Percentiles rank a stretch among this genome's conserved stretches.
phyloP scores from a whole-genome alignment of 352 stramenopile genomes.

The Phytophthora pisi region DNA sequence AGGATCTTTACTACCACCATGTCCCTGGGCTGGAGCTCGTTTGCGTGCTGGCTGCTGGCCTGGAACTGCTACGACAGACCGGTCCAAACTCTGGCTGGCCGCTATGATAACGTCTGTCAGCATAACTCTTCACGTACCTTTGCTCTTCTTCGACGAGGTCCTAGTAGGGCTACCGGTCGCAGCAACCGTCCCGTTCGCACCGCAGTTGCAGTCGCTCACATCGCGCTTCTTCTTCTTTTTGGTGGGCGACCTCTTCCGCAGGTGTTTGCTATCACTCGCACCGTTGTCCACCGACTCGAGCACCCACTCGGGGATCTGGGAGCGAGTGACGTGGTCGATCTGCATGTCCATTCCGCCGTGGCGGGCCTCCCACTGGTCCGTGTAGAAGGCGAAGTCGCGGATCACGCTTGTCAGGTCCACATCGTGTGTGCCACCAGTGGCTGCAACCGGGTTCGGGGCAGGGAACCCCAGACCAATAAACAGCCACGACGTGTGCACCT shows the following conservation, averaged over 20 bases:
- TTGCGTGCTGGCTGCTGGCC: neutral
- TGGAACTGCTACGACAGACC: neutral
- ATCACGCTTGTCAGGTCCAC: conserved; percentile 78
- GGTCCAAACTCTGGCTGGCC: neutral
- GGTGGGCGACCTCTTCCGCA: conserved; percentile 26
- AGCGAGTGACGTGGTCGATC: conserved; percentile 68
- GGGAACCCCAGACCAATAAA: conserved; percentile 82
- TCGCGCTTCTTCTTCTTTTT: conserved; percentile 42
- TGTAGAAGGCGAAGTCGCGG: conserved; percentile 76
- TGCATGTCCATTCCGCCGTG: conserved; percentile 84
- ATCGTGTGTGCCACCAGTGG: conserved; percentile 30
- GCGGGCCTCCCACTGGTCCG: conserved; percentile 79
- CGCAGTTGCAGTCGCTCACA: conserved; percentile 13
- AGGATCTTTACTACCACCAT: neutral
- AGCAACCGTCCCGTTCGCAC: neutral
- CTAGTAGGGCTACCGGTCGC: conserved; percentile 4
- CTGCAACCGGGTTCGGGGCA: conserved; percentile 33
- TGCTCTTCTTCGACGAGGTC: conserved; percentile 40
- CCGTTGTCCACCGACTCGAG: conserved; percentile 42
- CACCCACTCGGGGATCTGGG: conserved; percentile 71
- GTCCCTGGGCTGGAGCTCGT: conserved; percentile 2
- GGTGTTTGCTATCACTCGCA: conserved; percentile 33
- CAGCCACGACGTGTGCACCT: conserved; percentile 65
- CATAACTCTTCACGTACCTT: conserved; percentile 45
- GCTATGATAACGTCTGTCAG: conserved; percentile 19